phyloP scores from a whole-genome alignment of 805 yeast genomes.

The Debaryomyces prosopidis region DNA sequence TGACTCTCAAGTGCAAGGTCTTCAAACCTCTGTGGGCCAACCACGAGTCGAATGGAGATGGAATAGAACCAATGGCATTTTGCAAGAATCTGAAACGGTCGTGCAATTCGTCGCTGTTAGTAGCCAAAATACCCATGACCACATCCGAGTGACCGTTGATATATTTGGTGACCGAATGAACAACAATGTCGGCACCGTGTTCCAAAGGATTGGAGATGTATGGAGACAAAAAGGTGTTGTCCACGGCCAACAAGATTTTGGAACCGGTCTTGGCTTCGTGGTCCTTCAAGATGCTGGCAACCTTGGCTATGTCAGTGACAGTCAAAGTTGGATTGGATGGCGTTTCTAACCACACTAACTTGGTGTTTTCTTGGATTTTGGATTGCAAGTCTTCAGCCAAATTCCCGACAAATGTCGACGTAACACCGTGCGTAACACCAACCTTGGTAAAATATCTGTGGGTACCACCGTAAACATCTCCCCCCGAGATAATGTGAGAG shows the following conservation, averaged over 20 bases:
- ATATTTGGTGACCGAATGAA: conserved; percentile 88
- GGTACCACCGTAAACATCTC: conserved; percentile 90
- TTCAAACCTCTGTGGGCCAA: conserved; percentile 89
- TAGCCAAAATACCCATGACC: conserved; percentile 80
- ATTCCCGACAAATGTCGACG: conserved; percentile 64
- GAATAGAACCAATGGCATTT: conserved; percentile 86
- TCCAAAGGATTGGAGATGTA: conserved; percentile 81
- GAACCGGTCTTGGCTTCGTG: conserved; percentile 47
- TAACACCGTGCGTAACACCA: conserved; percentile 76
- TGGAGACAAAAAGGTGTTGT: conserved; percentile 87
- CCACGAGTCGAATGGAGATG: conserved; percentile 91
- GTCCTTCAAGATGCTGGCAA: conserved; percentile 52
- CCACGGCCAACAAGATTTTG: conserved; percentile 68
- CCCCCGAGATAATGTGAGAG: conserved; percentile 74
- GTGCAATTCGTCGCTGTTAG: conserved; percentile 60
- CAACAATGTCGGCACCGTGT: conserved; percentile 84
- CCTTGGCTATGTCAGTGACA: conserved; percentile 70
- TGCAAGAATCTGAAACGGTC: conserved; percentile 74
- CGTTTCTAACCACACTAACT: conserved; percentile 83
- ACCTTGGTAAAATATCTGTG: conserved; percentile 88
- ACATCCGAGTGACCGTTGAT: conserved; percentile 93
- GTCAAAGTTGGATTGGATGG: conserved; percentile 87
- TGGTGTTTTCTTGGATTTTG: conserved; percentile 61
- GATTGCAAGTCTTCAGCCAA: conserved; percentile 58
- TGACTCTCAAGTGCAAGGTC: conserved; percentile 78